Percentiles rank a stretch among this genome's conserved stretches.
These are phyloP conservation scores for Salix brachista DNA, from an alignment of 345 rosid species.

Conservation along the genomic window DNA sequence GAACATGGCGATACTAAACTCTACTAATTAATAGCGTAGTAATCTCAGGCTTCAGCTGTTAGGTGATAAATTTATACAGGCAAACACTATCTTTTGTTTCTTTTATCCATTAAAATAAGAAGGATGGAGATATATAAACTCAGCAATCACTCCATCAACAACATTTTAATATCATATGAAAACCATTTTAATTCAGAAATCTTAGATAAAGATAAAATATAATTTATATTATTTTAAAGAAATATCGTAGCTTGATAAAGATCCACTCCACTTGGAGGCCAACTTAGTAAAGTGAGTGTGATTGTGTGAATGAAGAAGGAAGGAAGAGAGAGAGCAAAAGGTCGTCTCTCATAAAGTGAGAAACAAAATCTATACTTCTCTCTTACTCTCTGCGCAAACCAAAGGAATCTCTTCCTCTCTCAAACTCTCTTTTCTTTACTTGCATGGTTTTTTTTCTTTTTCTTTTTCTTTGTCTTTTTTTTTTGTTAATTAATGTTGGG, in stretches of 20 bases:
- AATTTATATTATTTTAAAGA: too few relatives aligned
- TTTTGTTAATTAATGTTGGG: slow-evolving; percentile 1
- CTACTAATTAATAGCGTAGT: not conserved
- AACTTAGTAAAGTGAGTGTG: slow-evolving; percentile 17
- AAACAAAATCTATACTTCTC: slow-evolving; percentile 18
- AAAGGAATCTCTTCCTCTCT: slow-evolving; percentile 28
- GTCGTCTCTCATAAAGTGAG: slow-evolving; percentile 11
- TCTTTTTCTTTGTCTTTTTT: not conserved
- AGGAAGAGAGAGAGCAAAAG: not conserved
- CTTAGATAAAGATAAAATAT: too few relatives aligned
- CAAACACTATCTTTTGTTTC: too few relatives aligned
- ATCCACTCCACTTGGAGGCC: slow-evolving; percentile 22
- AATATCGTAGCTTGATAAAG: not conserved
- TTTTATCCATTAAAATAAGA: too few relatives aligned
- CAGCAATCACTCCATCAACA: too few relatives aligned
- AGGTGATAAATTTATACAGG: too few relatives aligned
- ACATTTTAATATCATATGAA: too few relatives aligned
- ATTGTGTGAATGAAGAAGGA: slow-evolving; percentile 17
- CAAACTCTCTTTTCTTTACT: not conserved
- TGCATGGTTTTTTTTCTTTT: slow-evolving; percentile 13
- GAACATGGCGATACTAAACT: slow-evolving; percentile 1
- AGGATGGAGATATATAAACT: too few relatives aligned
- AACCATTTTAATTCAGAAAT: too few relatives aligned
- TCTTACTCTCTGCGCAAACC: not conserved
- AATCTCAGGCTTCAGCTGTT: too few relatives aligned